Percentiles rank a stretch among this genome's conserved stretches.
phyloP scores from a whole-genome alignment of 2,329 filamentous ascomycete species.

The Rachicladosporium sp. region DNA sequence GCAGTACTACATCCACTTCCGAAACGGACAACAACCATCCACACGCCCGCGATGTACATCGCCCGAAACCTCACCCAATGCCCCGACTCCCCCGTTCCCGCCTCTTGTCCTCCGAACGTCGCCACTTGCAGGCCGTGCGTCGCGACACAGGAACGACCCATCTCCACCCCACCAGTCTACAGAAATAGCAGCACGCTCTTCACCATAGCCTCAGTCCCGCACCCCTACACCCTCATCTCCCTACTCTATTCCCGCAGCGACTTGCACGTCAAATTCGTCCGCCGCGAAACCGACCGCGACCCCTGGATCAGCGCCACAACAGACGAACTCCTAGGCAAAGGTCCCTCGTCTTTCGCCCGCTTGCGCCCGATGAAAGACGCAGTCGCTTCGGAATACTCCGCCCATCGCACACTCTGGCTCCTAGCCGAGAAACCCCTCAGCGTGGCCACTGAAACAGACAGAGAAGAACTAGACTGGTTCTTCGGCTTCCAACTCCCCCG shows the following conservation, averaged over 20 bases:
- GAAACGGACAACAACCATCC: constrained; percentile 59
- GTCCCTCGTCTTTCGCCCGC: constrained; percentile 51
- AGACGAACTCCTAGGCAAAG: constrained; percentile 51
- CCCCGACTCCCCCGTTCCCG: constrained; percentile 56
- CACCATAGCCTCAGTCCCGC: constrained; percentile 77
- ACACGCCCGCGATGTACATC: constrained; percentile 57
- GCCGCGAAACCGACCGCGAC: constrained; percentile 57
- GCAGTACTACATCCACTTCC: constrained; percentile 69
- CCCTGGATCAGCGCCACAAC: constrained; percentile 65
- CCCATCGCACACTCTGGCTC: constrained; percentile 64
- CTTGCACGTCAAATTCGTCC: constrained; percentile 31
- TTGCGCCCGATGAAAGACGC: constrained; percentile 68
- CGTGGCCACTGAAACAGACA: constrained; percentile 26
- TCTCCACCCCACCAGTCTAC: constrained; percentile 56
- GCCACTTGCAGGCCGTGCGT: constrained; percentile 64
- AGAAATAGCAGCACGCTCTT: constrained; percentile 61
- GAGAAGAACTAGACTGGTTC: constrained; percentile 64
- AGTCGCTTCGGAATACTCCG: constrained; percentile 56
- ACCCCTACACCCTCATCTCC: constrained; percentile 72
- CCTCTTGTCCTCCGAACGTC: constrained; percentile 73
- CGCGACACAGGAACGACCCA: constrained; percentile 50
- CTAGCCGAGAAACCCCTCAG: constrained; percentile 51
- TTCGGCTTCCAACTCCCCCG: constrained; percentile 74
- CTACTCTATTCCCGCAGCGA: constrained; percentile 46
- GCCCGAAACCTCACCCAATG: constrained; percentile 67